These are phyloP conservation scores for Aegilops sharonensis DNA, from an alignment of 176 grass and related monocot genomes.

Conservation along the genomic window DNA sequence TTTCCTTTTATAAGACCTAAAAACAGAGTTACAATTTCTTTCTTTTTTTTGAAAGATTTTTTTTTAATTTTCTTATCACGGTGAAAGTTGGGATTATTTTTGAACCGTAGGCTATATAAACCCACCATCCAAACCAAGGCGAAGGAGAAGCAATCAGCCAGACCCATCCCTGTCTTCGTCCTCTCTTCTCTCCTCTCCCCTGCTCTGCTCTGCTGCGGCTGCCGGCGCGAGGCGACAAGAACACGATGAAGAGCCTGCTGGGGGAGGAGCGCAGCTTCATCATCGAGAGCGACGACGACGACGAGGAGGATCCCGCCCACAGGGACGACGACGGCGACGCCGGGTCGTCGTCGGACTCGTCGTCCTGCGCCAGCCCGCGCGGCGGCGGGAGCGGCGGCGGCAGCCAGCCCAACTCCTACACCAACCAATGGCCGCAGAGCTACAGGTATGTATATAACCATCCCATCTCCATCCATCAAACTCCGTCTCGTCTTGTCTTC, in stretches of 20 bases:
- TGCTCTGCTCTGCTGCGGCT: neutral
- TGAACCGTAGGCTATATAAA: too few species aligned
- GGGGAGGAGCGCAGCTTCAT: conserved; percentile 72
- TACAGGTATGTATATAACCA: conserved; percentile 56
- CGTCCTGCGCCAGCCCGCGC: conserved; percentile 45
- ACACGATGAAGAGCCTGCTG: conserved; percentile 55
- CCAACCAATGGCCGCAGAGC: conserved; percentile 86
- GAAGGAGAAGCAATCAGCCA: too few species aligned
- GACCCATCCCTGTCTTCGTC: neutral
- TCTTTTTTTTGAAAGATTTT: too few species aligned
- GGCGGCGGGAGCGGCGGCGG: neutral
- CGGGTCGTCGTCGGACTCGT: conserved; percentile 31
- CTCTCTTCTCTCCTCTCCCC: neutral
- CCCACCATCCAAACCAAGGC: too few species aligned
- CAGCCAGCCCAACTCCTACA: conserved; percentile 74
- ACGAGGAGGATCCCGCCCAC: conserved; percentile 51
- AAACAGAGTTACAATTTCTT: too few species aligned
- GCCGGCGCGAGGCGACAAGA: too few species aligned
- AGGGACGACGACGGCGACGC: conserved; percentile 43
- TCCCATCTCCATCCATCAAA: too few species aligned
- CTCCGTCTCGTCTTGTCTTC: too few species aligned
- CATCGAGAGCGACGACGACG: conserved; percentile 82
- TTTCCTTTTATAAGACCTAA: too few species aligned
- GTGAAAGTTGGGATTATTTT: too few species aligned
- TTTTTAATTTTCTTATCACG: too few species aligned